These are phyloP conservation scores for Lipomyces sp. DNA, from an alignment of 805 yeast species.

Conservation along the genomic window DNA sequence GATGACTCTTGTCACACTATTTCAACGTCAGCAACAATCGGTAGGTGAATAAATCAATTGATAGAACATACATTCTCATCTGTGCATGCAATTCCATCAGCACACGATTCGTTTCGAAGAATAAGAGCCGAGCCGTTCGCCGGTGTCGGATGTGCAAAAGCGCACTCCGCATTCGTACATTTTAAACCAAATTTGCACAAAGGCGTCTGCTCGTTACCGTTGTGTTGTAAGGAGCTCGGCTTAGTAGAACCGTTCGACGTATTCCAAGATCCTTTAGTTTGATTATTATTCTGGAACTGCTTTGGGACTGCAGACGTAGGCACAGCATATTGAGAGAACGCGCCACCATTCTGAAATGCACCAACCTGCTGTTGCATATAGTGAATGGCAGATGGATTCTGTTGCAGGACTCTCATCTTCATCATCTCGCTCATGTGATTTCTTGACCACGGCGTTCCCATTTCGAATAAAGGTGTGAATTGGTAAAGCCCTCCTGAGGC, in stretches of 20 bases:
- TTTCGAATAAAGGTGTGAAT: slow-evolving; percentile 21
- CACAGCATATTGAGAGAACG: neutral
- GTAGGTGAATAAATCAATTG: neutral
- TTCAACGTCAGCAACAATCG: slow-evolving; percentile 26
- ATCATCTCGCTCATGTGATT: neutral
- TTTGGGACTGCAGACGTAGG: neutral
- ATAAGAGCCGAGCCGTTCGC: slow-evolving; percentile 77
- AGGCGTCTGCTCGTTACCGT: slow-evolving; percentile 49
- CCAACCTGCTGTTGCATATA: neutral
- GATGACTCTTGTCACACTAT: slow-evolving; percentile 75
- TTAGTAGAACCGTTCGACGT: neutral
- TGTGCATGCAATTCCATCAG: slow-evolving; percentile 65
- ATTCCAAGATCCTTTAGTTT: neutral
- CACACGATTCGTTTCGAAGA: slow-evolving; percentile 73
- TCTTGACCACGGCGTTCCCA: slow-evolving; percentile 18
- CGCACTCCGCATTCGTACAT: slow-evolving; percentile 80
- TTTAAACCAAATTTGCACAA: slow-evolving; percentile 76
- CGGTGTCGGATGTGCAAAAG: slow-evolving; percentile 91
- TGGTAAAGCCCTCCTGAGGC: slow-evolving; percentile 47
- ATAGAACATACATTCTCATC: slow-evolving; percentile 45
- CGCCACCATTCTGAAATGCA: neutral
- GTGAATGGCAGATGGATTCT: neutral
- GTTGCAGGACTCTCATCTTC: neutral
- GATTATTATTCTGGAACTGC: neutral
- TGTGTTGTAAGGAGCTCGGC: slow-evolving; percentile 37